Conservation (phyloP, 805 yeast genomes). For the Kuraishia hungarica region DNA sequence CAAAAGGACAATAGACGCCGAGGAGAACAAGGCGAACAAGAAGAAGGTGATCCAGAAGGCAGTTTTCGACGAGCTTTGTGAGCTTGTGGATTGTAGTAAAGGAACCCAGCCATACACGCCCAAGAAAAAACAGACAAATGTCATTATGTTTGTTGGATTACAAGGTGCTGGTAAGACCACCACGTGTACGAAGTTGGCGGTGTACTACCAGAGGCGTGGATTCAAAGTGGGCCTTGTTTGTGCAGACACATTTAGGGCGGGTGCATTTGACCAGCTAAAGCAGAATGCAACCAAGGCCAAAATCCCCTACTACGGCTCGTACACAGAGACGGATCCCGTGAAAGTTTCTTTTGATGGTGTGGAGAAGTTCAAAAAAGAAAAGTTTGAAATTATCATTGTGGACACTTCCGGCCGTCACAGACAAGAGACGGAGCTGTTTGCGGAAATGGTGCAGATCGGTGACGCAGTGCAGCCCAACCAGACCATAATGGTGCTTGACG, state of each 20-base stretch:
- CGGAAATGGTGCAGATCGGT: constrained; percentile 91
- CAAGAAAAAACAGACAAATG: constrained; percentile 68
- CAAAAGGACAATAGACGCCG: constrained; percentile 44
- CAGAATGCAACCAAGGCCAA: constrained; percentile 95
- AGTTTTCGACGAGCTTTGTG: constrained; percentile 87
- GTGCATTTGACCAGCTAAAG: constrained; percentile 97
- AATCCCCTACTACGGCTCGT: constrained; percentile 91
- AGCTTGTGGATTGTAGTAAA: constrained; percentile 66
- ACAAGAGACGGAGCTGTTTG: constrained; percentile 85
- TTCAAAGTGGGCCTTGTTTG: constrained; percentile 94
- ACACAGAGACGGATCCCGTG: constrained; percentile 93
- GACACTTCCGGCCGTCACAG: constrained; percentile 98
- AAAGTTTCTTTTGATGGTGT: constrained; percentile 90
- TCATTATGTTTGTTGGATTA: constrained; percentile 95
- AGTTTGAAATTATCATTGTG: constrained; percentile 87
- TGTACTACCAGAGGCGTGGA: constrained; percentile 87
- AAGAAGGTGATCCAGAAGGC: constrained; percentile 82
- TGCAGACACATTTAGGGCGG: constrained; percentile 99
- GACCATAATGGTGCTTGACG: constrained; percentile 96
- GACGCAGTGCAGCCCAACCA: constrained; percentile 87
- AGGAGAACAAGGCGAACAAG: constrained; percentile 55
- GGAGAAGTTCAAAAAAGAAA: constrained; percentile 79
- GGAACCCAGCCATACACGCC: constrained; percentile 51
- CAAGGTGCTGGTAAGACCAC: constrained; percentile 99
- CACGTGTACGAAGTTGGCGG: constrained; percentile 93